Percentiles rank a stretch among this genome's conserved stretches.
Conservation (phyloP, 2,329 filamentous ascomycete genomes). For the Sordariomycetes sp. region DNA sequence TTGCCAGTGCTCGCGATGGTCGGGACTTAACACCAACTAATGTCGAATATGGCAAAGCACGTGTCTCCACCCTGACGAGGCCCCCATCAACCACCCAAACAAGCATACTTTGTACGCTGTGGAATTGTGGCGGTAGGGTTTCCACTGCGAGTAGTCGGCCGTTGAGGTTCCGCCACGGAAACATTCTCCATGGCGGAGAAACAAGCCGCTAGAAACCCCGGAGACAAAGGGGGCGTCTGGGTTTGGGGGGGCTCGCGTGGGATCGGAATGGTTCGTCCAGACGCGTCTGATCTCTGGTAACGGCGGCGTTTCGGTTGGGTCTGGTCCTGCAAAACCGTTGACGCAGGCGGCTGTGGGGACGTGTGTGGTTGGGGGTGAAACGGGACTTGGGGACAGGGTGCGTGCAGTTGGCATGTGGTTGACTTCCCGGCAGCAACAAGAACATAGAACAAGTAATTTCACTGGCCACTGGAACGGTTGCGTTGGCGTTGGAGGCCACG, state of each 20-base stretch:
- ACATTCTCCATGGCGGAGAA: no score
- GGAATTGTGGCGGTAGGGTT: no score
- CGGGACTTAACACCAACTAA: neutral
- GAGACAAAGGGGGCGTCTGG: neutral
- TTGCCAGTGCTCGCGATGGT: neutral
- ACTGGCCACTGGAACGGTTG: no score
- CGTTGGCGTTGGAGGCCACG: no score
- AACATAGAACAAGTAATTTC: no score
- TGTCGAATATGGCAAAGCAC: no score
- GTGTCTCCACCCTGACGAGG: no score
- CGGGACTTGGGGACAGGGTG: neutral
- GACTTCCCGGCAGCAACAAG: no score
- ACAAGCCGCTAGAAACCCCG: neutral
- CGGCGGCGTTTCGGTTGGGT: neutral
- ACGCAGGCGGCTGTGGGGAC: neutral
- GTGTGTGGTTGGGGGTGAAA: neutral
- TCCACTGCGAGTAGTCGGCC: no score
- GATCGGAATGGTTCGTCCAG: slow-evolving; percentile 3
- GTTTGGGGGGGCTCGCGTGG: neutral
- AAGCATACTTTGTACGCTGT: no score
- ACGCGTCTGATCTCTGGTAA: neutral
- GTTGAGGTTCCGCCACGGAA: no score
- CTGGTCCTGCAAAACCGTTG: neutral
- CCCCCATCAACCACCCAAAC: no score
- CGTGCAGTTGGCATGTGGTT: neutral